A percentile compares a stretch with the other conserved stretches of the same genome.
phyloP scores from a whole-genome alignment of 192 early-diverging fungal genomes.

The Entomortierella parvispora region DNA sequence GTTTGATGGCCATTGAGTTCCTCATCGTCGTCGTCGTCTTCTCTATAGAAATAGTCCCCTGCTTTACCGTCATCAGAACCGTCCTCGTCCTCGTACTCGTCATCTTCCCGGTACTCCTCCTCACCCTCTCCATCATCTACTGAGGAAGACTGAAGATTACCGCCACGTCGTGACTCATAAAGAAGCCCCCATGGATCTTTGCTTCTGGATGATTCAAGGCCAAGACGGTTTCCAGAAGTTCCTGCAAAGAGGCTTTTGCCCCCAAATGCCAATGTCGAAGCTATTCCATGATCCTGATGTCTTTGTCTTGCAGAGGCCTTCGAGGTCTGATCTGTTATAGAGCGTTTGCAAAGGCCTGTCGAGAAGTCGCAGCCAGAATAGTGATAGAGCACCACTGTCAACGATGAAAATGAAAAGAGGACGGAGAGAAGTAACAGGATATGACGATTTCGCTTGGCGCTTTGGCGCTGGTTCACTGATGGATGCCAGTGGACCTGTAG shows the following conservation, averaged over 20 bases:
- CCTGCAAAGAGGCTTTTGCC: neutral
- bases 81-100: neutral
- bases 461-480: conserved; percentile 36
- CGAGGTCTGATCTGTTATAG: neutral
- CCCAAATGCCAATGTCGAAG: neutral
- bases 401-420: conserved; percentile 28
- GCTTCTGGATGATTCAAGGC: neutral
- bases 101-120: neutral
- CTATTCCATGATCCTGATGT: neutral
- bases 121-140: neutral
- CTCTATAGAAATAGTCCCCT: neutral
- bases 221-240: too few species aligned
- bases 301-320: neutral
- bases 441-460: conserved; percentile 30
- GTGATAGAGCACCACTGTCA: conserved; percentile 27
- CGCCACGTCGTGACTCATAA: neutral
- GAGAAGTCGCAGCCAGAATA: conserved; percentile 40
- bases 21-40: neutral
- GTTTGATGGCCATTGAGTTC: too few species aligned
- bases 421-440: conserved; percentile 9
- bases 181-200: neutral
- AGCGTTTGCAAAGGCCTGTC: conserved; percentile 31
- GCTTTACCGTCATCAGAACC: neutral
- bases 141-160: too few species aligned
- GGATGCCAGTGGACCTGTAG: conserved; percentile 48